phyloP scores from a whole-genome alignment of 805 yeast genomes.

The Metschnikowia koreensis region DNA sequence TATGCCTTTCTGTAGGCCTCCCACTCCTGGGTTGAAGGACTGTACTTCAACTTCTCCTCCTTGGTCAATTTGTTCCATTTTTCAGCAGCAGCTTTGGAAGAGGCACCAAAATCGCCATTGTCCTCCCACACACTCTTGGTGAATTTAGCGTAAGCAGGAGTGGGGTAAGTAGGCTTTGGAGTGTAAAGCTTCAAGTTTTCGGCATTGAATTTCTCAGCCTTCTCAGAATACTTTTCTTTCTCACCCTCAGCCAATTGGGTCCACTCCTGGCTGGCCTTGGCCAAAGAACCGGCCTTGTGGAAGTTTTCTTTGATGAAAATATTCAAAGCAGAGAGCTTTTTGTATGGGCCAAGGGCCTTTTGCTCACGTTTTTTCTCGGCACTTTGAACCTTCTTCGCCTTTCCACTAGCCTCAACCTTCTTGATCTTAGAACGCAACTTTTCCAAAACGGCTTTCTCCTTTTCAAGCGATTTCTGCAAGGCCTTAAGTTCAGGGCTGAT shows the following conservation, averaged over 20 bases:
- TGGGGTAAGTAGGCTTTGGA: constrained; percentile 36
- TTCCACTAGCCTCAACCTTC: constrained; percentile 8
- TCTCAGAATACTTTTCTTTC: constrained; percentile 23
- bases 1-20: constrained; percentile 22
- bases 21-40: constrained; percentile 19
- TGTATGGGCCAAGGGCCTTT: constrained; percentile 26
- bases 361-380: constrained; percentile 12
- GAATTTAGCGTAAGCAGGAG: constrained; percentile 29
- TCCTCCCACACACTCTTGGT: constrained; percentile 28
- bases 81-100: constrained; percentile 25
- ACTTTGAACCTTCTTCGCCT: constrained; percentile 12
- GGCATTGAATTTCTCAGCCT: constrained; percentile 31
- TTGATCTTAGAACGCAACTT: constrained; percentile 13
- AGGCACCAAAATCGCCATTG: constrained; percentile 24
- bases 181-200: constrained; percentile 24
- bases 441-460: constrained; percentile 17
- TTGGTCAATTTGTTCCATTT: constrained; percentile 32
- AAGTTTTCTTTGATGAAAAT: constrained; percentile 25
- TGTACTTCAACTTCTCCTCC: constrained; percentile 28
- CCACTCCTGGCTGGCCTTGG: constrained; percentile 26
- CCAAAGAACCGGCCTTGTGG: constrained; percentile 14
- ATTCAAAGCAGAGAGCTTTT: constrained; percentile 24
- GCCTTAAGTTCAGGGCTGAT: constrained; percentile 3
- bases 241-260: constrained; percentile 26
- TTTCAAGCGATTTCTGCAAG: constrained; percentile 21